Evolutionary conservation across 805 yeast genomes (phyloP).

Genomic region (Starmerella etchellsii): DNA sequence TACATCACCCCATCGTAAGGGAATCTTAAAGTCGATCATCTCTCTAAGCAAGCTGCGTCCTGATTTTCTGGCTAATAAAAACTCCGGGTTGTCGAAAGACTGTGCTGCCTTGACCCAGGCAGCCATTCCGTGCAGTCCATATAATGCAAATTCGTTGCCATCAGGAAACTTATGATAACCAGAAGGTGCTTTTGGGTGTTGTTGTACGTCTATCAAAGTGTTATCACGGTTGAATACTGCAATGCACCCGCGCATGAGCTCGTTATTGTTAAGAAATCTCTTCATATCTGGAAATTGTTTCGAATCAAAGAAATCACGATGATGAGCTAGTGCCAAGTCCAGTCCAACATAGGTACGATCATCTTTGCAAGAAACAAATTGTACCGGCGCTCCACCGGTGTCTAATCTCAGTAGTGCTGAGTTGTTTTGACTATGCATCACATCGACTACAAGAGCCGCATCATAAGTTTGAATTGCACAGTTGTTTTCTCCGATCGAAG

Average conservation of each 20-base stretch:
- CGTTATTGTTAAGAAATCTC: not conserved
- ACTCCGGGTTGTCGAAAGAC: too few relatives aligned
- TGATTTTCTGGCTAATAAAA: too few relatives aligned
- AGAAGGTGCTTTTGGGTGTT: not conserved
- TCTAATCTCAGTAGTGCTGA: not conserved
- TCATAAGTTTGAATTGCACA: not conserved
- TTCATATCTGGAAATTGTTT: too few relatives aligned
- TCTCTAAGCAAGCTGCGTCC: too few relatives aligned
- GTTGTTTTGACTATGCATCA: not conserved
- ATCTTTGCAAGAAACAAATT: not conserved
- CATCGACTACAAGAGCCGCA: not conserved
- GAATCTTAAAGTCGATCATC: not conserved
- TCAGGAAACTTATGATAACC: constrained; percentile 1
- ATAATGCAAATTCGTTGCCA: not conserved
- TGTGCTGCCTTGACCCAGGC: not conserved
- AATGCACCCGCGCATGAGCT: not conserved
- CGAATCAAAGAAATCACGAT: not conserved
- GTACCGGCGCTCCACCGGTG: not conserved
- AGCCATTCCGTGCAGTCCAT: not conserved
- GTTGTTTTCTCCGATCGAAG: not conserved
- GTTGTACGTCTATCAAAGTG: not conserved
- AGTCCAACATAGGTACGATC: not conserved
- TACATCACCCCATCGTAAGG: not conserved
- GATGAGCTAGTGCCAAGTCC: not conserved
- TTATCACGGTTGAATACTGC: not conserved